Evolutionary conservation across 169 alveolate genomes (phyloP), one percentile per base, ranked within the genome.

Genomic region (Plasmodium billcollinsi): DNA sequence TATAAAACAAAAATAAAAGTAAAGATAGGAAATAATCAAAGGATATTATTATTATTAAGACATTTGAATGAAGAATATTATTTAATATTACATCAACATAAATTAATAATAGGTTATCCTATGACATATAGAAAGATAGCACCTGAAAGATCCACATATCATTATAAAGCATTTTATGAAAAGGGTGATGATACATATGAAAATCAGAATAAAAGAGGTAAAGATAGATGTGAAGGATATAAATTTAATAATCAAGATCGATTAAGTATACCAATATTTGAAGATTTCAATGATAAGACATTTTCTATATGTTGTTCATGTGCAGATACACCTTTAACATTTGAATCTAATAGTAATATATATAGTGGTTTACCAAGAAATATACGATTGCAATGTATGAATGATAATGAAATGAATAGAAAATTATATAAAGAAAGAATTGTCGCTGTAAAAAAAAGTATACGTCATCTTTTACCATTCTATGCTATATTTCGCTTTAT

Each of bases 261-360:
- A 15, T n/a, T 47, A 26, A 26, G 47, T 5, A 52, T 78, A 0
- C 89, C 89, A 21, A 33, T 8, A 2, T 78, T 78, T 12, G 18
- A 78, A 78, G 89, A 76, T 2, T 78, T 78, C 26, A 78, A 78
- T 39, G 78, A 78, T 3, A 78, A 29, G 2, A 47, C 62, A 3
- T 78, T 65, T 58, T 50, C 89, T 9, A 29, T 67, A 14, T 78
- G 89, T 50, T 78, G 89, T 52, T 78, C 89, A 3, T 78, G 89
- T 50, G 11, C 49, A 21, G 89, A 78, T 52, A n/a, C 52, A 3
- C 80, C 89, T 3, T 24, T 26, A 50, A 2, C 56, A 2, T 50
- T 65, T 20, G 71, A 50, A 6, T 11, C 43, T 0, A 33, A 15
- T 7, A 78, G 52, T 65, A 58, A 14, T 2, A 3, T 52, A 50